Evolutionary conservation across 371 early-diverging fungal species (phyloP), one percentile per base, ranked within the genome.

Genomic region (Circinella umbellata): DNA sequence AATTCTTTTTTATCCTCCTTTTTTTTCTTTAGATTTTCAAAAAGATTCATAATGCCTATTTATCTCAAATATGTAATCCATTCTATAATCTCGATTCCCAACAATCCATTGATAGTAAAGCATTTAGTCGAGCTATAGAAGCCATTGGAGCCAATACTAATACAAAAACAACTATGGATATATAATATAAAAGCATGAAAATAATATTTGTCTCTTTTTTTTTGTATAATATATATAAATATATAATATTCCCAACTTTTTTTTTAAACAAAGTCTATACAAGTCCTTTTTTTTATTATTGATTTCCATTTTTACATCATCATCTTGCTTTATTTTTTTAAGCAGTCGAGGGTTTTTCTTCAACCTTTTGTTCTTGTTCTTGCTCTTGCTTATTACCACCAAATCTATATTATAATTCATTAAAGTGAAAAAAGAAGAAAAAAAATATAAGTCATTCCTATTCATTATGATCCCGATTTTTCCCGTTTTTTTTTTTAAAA

Each of bases 21-120:
- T 42, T 61, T 61, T 6, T 34, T n/a, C n/a, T 27, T 10, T 77
- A 94, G 92, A 76, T 95, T 11, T 95, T 95, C 75, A 89, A 89
- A 54, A 86, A 88, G 69, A 88, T 96, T 34, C 96, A 95, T 74
- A 71, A 84, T 14, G 94, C 93, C 0, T 95, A 94, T 74, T 88
- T 93, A 6, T 74, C 87, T 34, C 86, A 92, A 63, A 88, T 91
- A 5, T 90, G 92, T 64, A 95, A 95, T 75, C 95, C 96, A 35
- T 96, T 96, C 74, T 91, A 91, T 63, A 89, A 89, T 34, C 67
- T 85, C 10, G 88, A 89, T 67, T 83, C 86, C 8, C 85, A 81
- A 72, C 85, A 86, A 69, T 78, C 86, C 38, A 82, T 89, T 69
- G 73, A 75, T 54, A 86, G 88, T 70, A 86, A 85, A 77, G 76